A percentile compares a stretch with the other conserved stretches of the same genome.
phyloP scores from a whole-genome alignment of 345 rosid species.

The Bruguiera parviflora region DNA sequence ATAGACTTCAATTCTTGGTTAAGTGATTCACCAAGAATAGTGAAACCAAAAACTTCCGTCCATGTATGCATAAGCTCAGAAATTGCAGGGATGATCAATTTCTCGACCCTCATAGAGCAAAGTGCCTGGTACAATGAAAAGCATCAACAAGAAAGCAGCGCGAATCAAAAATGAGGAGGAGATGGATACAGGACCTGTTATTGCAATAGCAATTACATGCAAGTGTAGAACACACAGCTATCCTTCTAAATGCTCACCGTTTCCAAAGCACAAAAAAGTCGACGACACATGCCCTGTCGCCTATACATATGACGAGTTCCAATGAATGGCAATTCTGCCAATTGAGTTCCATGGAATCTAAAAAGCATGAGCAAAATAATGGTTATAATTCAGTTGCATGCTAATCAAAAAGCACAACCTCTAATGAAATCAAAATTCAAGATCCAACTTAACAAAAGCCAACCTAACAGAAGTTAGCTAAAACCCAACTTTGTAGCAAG shows the following conservation, averaged over 20 bases:
- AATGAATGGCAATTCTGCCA: slow-evolving; percentile 38
- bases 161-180: not conserved
- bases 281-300: slow-evolving; percentile 37
- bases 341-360: slow-evolving; percentile 27
- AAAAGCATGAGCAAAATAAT: slow-evolving; percentile 6
- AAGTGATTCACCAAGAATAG: slow-evolving; percentile 18
- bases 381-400: slow-evolving; percentile 5
- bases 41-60: slow-evolving; percentile 35
- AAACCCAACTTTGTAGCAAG: not conserved
- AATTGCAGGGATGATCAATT: slow-evolving; percentile 30
- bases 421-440: not conserved
- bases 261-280: slow-evolving; percentile 31
- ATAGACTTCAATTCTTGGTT: slow-evolving; percentile 28
- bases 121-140: slow-evolving; percentile 19
- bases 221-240: not conserved
- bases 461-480: not conserved
- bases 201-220: not conserved
- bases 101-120: slow-evolving; percentile 28
- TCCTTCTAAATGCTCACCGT: slow-evolving; percentile 11
- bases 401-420: not conserved
- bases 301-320: slow-evolving; percentile 35
- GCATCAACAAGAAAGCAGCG: slow-evolving; percentile 4
- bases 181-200: not conserved
- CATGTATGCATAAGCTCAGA: slow-evolving; percentile 31
- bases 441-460: not conserved